Evolutionary conservation across 352 stramenopile genomes (phyloP).

Genomic region (Phytophthora litchii): DNA sequence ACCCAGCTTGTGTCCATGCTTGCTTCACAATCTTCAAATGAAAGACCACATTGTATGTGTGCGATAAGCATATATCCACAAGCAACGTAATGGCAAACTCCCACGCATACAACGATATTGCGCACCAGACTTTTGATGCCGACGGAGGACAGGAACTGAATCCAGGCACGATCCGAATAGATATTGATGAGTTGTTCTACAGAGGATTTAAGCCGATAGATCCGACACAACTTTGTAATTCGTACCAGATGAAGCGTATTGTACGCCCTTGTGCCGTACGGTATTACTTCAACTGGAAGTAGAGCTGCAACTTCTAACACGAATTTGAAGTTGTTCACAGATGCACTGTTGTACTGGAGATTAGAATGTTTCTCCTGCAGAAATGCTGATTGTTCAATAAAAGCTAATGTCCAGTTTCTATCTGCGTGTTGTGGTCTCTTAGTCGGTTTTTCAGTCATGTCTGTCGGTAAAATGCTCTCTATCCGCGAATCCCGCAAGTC

Average conservation of each 20-base stretch:
- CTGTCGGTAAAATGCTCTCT: too few species aligned
- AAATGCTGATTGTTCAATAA: slow-evolving; percentile 1
- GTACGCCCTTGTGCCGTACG: slow-evolving; percentile 36
- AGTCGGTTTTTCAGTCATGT: slow-evolving; percentile 8
- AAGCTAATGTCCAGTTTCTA: slow-evolving; percentile 27
- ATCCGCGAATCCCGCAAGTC: too few species aligned
- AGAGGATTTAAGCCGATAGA: slow-evolving; percentile 46
- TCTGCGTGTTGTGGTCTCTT: background rate
- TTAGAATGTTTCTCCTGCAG: background rate
- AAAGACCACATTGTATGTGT: slow-evolving; percentile 57
- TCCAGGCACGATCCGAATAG: slow-evolving; percentile 50
- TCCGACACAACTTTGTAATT: slow-evolving; percentile 60
- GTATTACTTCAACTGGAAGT: slow-evolving; percentile 59
- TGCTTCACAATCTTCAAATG: slow-evolving; percentile 52
- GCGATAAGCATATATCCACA: slow-evolving; percentile 79
- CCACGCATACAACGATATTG: slow-evolving; percentile 40
- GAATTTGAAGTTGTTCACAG: slow-evolving; percentile 37
- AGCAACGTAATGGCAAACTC: slow-evolving; percentile 61
- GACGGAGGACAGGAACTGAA: slow-evolving; percentile 63
- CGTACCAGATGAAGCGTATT: slow-evolving; percentile 69
- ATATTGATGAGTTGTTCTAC: slow-evolving; percentile 53
- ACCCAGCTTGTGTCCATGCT: slow-evolving; percentile 63
- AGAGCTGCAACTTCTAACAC: slow-evolving; percentile 57
- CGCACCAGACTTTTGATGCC: slow-evolving; percentile 56
- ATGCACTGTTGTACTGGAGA: too few species aligned